phyloP scores from a whole-genome alignment of 139 green algal genomes.

The Asterochloris erici region DNA sequence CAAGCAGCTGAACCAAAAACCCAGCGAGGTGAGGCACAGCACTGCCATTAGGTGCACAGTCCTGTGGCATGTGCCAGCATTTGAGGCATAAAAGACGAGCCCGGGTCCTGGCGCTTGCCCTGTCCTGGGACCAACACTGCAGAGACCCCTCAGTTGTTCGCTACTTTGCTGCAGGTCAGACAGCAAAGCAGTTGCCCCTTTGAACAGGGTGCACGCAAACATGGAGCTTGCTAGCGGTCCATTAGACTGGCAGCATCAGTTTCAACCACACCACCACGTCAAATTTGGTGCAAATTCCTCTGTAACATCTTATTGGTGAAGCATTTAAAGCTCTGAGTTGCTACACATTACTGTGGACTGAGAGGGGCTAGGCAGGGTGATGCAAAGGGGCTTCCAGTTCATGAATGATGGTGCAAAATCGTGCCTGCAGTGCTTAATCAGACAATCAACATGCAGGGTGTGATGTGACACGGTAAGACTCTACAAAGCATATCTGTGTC shows the following conservation, averaged over 20 bases:
- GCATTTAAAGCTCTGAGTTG: not conserved
- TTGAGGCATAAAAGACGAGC: not conserved
- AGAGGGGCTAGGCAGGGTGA: not conserved
- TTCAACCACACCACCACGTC: not conserved
- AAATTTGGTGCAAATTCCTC: not conserved
- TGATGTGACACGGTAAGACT: too few relatives aligned
- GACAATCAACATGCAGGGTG: not conserved
- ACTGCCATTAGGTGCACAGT: not conserved
- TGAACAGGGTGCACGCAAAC: too few relatives aligned
- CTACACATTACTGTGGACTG: not conserved
- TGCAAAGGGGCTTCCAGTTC: not conserved
- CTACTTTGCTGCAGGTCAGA: not conserved
- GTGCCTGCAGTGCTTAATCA: not conserved
- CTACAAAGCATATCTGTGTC: too few relatives aligned
- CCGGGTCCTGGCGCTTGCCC: too few relatives aligned
- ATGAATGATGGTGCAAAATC: not conserved
- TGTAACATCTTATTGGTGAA: not conserved
- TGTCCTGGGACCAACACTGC: not conserved
- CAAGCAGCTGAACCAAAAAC: not conserved
- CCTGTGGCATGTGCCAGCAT: not conserved
- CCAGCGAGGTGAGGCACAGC: not conserved
- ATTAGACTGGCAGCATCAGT: not conserved
- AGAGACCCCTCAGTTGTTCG: not conserved
- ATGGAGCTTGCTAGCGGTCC: too few relatives aligned
- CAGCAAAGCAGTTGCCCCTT: too few relatives aligned